phyloP scores from a whole-genome alignment of 2,329 filamentous ascomycete species.

The Thielaviopsis musarum region DNA sequence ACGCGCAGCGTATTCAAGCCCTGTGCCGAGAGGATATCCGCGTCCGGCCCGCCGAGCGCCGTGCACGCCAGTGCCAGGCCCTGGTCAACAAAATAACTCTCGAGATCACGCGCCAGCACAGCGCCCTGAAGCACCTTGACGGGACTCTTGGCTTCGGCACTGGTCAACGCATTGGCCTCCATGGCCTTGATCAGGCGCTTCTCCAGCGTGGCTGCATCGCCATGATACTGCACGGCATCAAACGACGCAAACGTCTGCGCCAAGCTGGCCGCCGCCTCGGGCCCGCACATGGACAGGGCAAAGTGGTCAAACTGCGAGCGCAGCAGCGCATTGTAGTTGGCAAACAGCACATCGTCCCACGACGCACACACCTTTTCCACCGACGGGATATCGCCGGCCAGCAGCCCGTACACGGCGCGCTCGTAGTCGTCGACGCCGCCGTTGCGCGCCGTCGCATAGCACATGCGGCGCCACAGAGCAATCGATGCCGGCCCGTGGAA shows the following conservation, averaged over 20 bases:
- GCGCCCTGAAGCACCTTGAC: constrained; percentile 64
- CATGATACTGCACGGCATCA: constrained; percentile 47
- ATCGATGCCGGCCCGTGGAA: constrained; percentile 26
- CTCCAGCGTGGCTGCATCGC: constrained; percentile 34
- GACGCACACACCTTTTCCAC: constrained; percentile 60
- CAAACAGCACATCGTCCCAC: constrained; percentile 80
- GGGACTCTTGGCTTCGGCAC: constrained; percentile 42
- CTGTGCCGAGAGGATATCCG: constrained; percentile 8
- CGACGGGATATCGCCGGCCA: constrained; percentile 69
- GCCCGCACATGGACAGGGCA: constrained; percentile 36
- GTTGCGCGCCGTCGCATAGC: constrained; percentile 52
- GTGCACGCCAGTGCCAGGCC: constrained; percentile 29
- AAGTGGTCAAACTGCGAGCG: constrained; percentile 66
- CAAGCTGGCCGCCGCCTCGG: constrained; percentile 34
- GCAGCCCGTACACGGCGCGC: constrained; percentile 72
- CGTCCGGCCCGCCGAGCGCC: constrained; percentile 21
- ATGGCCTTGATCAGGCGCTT: constrained; percentile 44
- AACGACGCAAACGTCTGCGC: constrained; percentile 44
- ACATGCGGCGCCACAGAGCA: constrained; percentile 63
- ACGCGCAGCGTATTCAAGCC: constrained; percentile 21
- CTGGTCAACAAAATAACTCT: constrained; percentile 41
- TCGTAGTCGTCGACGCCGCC: constrained; percentile 62
- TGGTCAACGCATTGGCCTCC: constrained; percentile 37
- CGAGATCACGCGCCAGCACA: constrained; percentile 48
- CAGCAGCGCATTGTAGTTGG: constrained; percentile 73